phyloP scores from a whole-genome alignment of 352 stramenopile genomes.

The Phytophthora cactorum region DNA sequence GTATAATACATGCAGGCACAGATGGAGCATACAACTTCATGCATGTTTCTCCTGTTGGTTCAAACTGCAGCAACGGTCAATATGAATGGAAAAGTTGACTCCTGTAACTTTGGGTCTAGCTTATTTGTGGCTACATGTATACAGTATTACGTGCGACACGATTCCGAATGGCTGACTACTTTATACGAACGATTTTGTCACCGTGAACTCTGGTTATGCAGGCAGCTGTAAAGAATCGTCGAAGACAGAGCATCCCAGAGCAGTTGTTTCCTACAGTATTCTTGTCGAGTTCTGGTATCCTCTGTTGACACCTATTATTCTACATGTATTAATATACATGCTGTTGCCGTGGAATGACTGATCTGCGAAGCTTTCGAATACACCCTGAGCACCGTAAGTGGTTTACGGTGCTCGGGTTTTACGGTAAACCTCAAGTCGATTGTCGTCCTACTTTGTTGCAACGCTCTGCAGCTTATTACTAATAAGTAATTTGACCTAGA shows the following conservation, averaged over 20 bases:
- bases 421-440: not conserved
- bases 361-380: too few relatives aligned
- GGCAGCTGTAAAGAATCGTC: not conserved
- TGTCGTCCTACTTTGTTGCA: not conserved
- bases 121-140: not conserved
- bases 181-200: slow-evolving; percentile 1
- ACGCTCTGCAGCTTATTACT: not conserved
- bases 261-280: not conserved
- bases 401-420: too few relatives aligned
- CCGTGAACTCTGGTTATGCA: not conserved
- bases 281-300: too few relatives aligned
- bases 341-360: too few relatives aligned
- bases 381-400: too few relatives aligned
- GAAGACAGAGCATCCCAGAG: not conserved
- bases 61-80: too few relatives aligned
- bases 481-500: not conserved
- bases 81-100: not conserved
- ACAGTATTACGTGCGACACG: not conserved
- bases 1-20: too few relatives aligned
- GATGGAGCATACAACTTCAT: too few relatives aligned
- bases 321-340: too few relatives aligned
- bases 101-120: not conserved
- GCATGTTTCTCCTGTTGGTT: too few relatives aligned
- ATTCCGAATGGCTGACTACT: not conserved
- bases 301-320: too few relatives aligned